Percentiles rank a stretch among this genome's conserved stretches.
Conservation (phyloP, 225 moss, liverwort and hornwort species). For the Bryum argenteum region DNA sequence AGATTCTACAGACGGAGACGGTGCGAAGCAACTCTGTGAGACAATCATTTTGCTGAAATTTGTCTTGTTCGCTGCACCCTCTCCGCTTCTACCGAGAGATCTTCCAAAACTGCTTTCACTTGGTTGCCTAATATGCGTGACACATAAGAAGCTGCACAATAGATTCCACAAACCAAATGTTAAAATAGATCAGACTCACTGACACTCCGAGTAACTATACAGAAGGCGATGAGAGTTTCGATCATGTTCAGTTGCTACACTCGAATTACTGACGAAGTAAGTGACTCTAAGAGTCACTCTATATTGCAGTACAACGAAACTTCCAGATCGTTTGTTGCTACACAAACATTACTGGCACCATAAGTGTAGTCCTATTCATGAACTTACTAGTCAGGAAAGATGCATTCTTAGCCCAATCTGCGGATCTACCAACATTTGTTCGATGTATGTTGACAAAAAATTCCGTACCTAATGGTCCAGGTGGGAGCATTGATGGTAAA, state of each 20-base stretch:
- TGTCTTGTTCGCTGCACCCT: constrained; percentile 39
- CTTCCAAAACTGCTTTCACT: constrained; percentile 68
- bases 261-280: neutral
- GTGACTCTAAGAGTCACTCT: no score
- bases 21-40: neutral
- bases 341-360: neutral
- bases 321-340: no score
- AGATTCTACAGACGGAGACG: neutral
- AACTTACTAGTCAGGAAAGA: neutral
- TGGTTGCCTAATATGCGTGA: constrained; percentile 76
- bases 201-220: neutral
- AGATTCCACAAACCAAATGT: neutral
- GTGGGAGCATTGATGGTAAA: constrained; percentile 79
- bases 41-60: constrained; percentile 18
- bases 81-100: constrained; percentile 73
- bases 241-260: neutral
- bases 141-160: constrained; percentile 50
- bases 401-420: no score
- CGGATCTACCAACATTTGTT: neutral
- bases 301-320: no score
- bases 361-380: no score
- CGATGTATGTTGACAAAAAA: neutral
- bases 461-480: constrained; percentile 72
- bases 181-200: neutral
- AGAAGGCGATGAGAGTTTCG: neutral